Conservation (phyloP, 495 filamentous ascomycete genomes). For the Geoglossum glabrum region DNA sequence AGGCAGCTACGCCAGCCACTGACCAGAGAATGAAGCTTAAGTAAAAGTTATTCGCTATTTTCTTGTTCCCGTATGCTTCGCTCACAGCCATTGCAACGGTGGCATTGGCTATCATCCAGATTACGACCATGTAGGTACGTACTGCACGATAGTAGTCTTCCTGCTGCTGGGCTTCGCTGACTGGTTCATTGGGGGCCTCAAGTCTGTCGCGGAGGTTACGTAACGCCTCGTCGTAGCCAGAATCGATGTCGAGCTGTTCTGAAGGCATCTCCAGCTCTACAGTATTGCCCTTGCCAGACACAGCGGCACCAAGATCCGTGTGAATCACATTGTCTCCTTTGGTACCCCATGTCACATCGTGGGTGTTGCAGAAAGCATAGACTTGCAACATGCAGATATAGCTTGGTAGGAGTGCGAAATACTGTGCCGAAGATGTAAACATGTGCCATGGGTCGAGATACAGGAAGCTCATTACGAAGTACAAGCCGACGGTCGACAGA, state of each 20-base stretch:
- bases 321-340: conserved; percentile 93
- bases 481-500: conserved; percentile 73
- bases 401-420: conserved; percentile 74
- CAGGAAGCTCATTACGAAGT: conserved; percentile 88
- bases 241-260: conserved; percentile 96
- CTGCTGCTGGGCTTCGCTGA: conserved; percentile 65
- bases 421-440: conserved; percentile 84
- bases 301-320: conserved; percentile 75
- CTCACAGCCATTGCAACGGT: conserved; percentile 82
- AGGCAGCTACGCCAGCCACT: conserved; percentile 67
- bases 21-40: conserved; percentile 83
- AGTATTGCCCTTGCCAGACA: conserved; percentile 44
- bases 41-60: conserved; percentile 70
- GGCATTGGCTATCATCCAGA: conserved; percentile 85
- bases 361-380: conserved; percentile 98
- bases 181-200: conserved; percentile 42
- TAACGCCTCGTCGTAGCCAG: conserved; percentile 89
- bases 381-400: conserved; percentile 98
- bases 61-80: conserved; percentile 55
- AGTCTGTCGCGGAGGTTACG: conserved; percentile 87
- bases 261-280: conserved; percentile 91
- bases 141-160: conserved; percentile 98
- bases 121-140: conserved; percentile 94
- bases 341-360: conserved; percentile 97
- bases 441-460: conserved; percentile 99